Evolutionary conservation across 1,284 basidiomycete species (phyloP), one percentile per base, ranked within the genome.

Genomic region (Papiliotrema terrestris): DNA sequence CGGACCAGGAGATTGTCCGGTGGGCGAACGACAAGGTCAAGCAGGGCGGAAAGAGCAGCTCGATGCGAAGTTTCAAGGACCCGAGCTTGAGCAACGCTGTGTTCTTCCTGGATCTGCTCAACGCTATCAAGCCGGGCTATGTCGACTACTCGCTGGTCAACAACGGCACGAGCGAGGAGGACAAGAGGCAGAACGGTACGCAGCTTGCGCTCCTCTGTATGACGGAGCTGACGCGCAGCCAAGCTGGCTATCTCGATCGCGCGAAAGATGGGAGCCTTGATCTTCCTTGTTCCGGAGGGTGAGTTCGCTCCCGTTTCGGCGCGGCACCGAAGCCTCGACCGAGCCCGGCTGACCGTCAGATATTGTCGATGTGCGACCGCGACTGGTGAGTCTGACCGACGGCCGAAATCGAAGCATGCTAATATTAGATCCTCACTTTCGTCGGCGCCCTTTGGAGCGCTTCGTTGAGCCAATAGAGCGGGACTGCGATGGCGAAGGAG

Each of bases 221-320:
- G 29, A 43, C 45, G 23, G 13, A 29, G 51, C 49, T 36, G 22
- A 44, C 49, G 9, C 29, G 54, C 20, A 91, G 91, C 92, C 41
- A 96, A 96, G 83, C 78, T 98, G 59, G 96, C 93, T 17, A 98
- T 98, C 68, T 95, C 91, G 5, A 97, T 98, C 67, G 94, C 95
- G 22, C 83, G 95, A 72, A 98, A 98, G 84, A 86, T 96, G 84
- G 91, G 93, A 53, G 91, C 92, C 3, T 79, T 98, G 67, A 98
- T 98, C 70, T 98, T 98, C 83, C 80, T 98, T 58, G 96, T 98
- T 0, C 93, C 95, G 1, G 96, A 98, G 76, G 94, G 63, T 67
- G 35, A 59, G 63, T 60, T n/a, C 22, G 8, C 26, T n/a, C 2
- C 9, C n/a, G n/a, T n/a, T n/a, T n/a, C n/a, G n/a, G n/a, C n/a